A percentile compares a stretch with the other conserved stretches of the same genome.
Conservation (phyloP, 2,329 filamentous ascomycete genomes). For the Hypoxylon sp. region DNA sequence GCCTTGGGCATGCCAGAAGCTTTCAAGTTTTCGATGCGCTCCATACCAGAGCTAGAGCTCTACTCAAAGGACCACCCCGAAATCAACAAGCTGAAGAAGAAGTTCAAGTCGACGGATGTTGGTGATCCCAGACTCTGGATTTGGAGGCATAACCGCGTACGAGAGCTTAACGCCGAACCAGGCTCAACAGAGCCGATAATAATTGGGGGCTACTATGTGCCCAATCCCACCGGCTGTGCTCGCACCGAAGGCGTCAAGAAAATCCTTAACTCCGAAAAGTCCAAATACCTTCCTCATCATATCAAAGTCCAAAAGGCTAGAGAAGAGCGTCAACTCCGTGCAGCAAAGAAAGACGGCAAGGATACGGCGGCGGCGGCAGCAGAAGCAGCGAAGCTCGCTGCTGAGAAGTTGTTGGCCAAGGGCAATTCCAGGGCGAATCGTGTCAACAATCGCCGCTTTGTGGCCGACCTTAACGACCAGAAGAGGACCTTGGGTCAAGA, state of each 20-base stretch:
- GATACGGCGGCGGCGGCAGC: constrained; percentile 74
- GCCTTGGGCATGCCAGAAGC: constrained; percentile 60
- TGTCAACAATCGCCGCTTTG: constrained; percentile 92
- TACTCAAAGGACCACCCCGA: constrained; percentile 62
- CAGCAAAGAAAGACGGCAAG: constrained; percentile 72
- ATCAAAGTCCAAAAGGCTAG: constrained; percentile 94
- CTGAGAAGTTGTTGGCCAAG: constrained; percentile 84
- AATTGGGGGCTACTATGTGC: constrained; percentile 80
- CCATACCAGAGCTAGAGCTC: constrained; percentile 59
- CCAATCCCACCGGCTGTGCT: constrained; percentile 85
- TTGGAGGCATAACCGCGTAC: constrained; percentile 67
- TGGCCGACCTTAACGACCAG: constrained; percentile 94
- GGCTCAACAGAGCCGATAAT: constrained; percentile 53
- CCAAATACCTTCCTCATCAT: constrained; percentile 96
- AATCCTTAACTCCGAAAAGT: constrained; percentile 97
- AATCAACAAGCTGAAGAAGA: constrained; percentile 61
- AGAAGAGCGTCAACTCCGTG: constrained; percentile 87
- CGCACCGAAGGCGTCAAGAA: constrained; percentile 94
- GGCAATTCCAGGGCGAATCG: constrained; percentile 93
- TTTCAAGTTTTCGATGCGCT: constrained; percentile 60
- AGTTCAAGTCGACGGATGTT: constrained; percentile 58
- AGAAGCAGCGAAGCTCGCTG: constrained; percentile 77
- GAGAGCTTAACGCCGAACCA: constrained; percentile 64
- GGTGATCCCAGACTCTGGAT: constrained; percentile 67
- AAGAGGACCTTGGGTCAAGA: constrained; percentile 87